Percentiles rank a stretch among this genome's conserved stretches.
Conservation (phyloP, 1,284 basidiomycete genomes). For the Tilletia walkeri region DNA sequence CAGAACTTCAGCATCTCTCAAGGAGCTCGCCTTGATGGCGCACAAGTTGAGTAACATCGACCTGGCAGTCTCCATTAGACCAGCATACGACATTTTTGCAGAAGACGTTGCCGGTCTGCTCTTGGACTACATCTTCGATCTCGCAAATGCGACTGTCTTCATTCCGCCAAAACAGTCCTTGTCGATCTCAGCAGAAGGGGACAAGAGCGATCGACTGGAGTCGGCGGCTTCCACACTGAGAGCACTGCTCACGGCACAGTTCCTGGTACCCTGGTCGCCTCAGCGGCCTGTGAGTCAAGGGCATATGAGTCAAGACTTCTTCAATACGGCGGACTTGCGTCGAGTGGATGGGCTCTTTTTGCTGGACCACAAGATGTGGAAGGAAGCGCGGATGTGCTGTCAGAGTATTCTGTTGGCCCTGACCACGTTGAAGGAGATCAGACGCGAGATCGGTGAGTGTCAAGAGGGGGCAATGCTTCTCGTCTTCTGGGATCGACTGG, state of each 20-base stretch:
- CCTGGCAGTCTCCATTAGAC: conserved; percentile 82
- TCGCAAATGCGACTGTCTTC: conserved; percentile 46
- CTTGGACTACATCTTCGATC: conserved; percentile 44
- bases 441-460: conserved; percentile 69
- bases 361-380: conserved; percentile 53
- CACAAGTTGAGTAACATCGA: conserved; percentile 78
- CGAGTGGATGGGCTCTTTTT: conserved; percentile 48
- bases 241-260: conserved; percentile 59
- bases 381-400: conserved; percentile 64
- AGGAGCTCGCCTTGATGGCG: conserved; percentile 7
- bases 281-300: conserved; percentile 28
- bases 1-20: conserved; percentile 64
- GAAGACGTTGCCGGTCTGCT: conserved; percentile 72
- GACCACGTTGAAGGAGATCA: conserved; percentile 72
- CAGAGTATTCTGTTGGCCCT: conserved; percentile 80
- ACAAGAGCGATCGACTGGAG: neutral
- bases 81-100: conserved; percentile 82
- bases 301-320: conserved; percentile 44
- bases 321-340: conserved; percentile 40
- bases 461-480: neutral
- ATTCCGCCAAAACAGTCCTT: conserved; percentile 5
- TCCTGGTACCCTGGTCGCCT: conserved; percentile 41
- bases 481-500: conserved; percentile 3
- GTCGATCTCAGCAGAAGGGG: neutral
- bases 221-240: conserved; percentile 68